A percentile compares a stretch with the other conserved stretches of the same genome.
Evolutionary conservation across 768 basidiomycete genomes (phyloP).

Genomic region (Baorangia bicolor): DNA sequence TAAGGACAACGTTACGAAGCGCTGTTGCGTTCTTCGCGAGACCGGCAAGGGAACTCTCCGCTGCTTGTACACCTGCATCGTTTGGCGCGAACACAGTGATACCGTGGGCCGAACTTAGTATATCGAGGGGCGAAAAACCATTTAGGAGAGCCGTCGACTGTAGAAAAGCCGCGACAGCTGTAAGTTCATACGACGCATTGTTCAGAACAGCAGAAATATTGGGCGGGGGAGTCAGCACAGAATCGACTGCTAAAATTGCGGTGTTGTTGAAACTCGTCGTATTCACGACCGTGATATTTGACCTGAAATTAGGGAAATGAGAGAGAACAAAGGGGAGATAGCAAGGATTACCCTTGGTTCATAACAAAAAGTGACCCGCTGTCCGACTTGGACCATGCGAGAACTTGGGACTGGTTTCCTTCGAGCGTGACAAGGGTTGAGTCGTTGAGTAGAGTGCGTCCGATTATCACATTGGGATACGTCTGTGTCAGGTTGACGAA

Average conservation of each 20-base stretch:
- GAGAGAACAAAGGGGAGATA: not conserved
- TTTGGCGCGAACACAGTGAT: slow-evolving; percentile 70
- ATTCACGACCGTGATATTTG: slow-evolving; percentile 38
- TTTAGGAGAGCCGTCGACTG: slow-evolving; percentile 20
- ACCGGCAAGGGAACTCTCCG: slow-evolving; percentile 33
- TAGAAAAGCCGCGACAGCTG: slow-evolving; percentile 25
- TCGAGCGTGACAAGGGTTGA: slow-evolving; percentile 50
- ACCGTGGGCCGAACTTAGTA: slow-evolving; percentile 42
- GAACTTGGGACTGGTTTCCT: slow-evolving; percentile 56
- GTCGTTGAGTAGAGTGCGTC: slow-evolving; percentile 59
- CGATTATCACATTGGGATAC: slow-evolving; percentile 60
- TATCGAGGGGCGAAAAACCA: slow-evolving; percentile 26
- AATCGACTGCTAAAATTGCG: slow-evolving; percentile 48
- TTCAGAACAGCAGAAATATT: slow-evolving; percentile 43
- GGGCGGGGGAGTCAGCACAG: slow-evolving; percentile 53
- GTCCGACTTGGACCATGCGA: slow-evolving; percentile 42
- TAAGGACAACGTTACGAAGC: slow-evolving; percentile 45
- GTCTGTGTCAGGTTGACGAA: slow-evolving; percentile 42
- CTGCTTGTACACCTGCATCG: slow-evolving; percentile 45
- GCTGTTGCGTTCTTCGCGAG: slow-evolving; percentile 46
- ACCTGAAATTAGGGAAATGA: slow-evolving; percentile 16
- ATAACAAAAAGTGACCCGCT: slow-evolving; percentile 44
- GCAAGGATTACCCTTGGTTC: slow-evolving; percentile 45
- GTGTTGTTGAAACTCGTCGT: slow-evolving; percentile 39
- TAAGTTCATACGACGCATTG: slow-evolving; percentile 39